Conservation (phyloP, 2,329 filamentous ascomycete genomes). For the Arachnopeziza araneosa region DNA sequence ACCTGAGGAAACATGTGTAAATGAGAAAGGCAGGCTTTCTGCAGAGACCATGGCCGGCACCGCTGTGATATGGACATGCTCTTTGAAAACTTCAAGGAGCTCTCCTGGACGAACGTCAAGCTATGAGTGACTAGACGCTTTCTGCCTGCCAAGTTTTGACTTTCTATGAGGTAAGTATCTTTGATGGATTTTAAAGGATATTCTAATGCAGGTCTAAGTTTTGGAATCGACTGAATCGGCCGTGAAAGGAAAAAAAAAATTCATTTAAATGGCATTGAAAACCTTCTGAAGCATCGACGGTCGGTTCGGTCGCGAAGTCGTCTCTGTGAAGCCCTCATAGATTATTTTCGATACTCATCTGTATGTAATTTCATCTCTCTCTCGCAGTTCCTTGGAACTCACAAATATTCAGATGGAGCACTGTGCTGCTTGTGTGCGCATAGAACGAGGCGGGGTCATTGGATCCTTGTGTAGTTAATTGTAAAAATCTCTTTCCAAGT, state of each 20-base stretch:
- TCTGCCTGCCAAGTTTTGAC: not conserved
- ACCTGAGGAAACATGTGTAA: too few relatives aligned
- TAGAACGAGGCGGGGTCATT: too few relatives aligned
- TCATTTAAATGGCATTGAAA: not conserved
- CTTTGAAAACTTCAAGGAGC: not conserved
- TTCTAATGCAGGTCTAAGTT: not conserved
- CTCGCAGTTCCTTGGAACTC: not conserved
- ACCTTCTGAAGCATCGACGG: not conserved
- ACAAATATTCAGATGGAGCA: not conserved
- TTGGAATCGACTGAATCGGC: not conserved
- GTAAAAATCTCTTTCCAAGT: too few relatives aligned
- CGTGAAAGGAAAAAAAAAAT: not conserved
- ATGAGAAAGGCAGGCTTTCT: too few relatives aligned
- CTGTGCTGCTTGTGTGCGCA: not conserved
- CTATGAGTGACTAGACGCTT: not conserved
- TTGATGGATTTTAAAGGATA: not conserved
- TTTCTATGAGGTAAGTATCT: not conserved
- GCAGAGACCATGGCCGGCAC: too few relatives aligned
- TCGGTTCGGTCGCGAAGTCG: not conserved
- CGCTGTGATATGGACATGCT: not conserved
- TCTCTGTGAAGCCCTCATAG: not conserved
- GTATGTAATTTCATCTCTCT: not conserved
- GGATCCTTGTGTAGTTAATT: too few relatives aligned
- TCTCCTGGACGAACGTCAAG: not conserved
- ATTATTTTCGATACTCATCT: not conserved